Base-by-base conservation (phyloP, 2,329 filamentous ascomycete species). In the Pseudocercospora crystallina region DNA sequence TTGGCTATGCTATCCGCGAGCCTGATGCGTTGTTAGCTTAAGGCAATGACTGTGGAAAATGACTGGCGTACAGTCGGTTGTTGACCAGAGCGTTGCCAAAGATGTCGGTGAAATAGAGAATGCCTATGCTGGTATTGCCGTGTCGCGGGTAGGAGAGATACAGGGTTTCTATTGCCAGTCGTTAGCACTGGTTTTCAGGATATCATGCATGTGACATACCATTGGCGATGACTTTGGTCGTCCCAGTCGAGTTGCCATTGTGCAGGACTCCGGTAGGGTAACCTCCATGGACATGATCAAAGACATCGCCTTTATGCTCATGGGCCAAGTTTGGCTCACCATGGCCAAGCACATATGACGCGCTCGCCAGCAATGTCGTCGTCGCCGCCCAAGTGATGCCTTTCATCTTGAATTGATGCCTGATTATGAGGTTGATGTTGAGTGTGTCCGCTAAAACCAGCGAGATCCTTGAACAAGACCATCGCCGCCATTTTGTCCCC, bases 81-180 rank as follows among this genome's bases (percentile, higher is more conserved):
- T 69, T 63, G 36, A 64, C 41, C 12, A 68, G 49, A 8, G 62
- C 59, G 20, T 66, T 52, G 37, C 68, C 68, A 44, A 65, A 70
- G 52, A 69, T 66, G 46, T 70, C 68, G 9, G 66, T 65, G 11
- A 69, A 53, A 46, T 62, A 68, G 7, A 70, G 41, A n/a, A 69
- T 61, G 7, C 62, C 66, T 48, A 13, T 60, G 49, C 15, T 51
- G 32, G 38, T 36, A 17, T 47, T 53, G 15, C 37, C 43, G 13
- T 47, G 46, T 14, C 44, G 52, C 10, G 59, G 59, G 33, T 54
- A 57, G 14, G 59, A 17, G 8, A 62, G 35, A 20, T 62, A 62
- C 10, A 61, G 43, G 20, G 50, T 60, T 38, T 60, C 60, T 60
- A 45, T n/a, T 4, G 30, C 17, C 5, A 2, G 49, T 12, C 3